Conservation (phyloP, 1,284 basidiomycete genomes). For the Hemileccinum hortonii region DNA sequence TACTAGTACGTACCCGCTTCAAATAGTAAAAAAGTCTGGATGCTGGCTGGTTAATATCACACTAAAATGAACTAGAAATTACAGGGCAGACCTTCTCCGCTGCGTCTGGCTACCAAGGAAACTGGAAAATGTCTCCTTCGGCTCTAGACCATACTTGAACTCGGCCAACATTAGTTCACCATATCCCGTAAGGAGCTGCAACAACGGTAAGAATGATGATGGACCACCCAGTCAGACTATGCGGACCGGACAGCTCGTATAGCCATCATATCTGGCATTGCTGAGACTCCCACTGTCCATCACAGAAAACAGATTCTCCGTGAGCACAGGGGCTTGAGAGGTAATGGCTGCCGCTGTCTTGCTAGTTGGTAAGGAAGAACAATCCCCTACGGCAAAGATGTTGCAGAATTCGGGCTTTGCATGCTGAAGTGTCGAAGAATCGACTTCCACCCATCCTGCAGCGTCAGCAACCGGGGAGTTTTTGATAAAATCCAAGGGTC, state of each 20-base stretch:
- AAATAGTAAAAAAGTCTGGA: constrained; percentile 82
- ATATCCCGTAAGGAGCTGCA: constrained; percentile 78
- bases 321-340: constrained; percentile 85
- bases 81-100: constrained; percentile 51
- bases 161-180: constrained; percentile 89
- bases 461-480: constrained; percentile 75
- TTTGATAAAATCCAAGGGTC: constrained; percentile 83
- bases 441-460: constrained; percentile 86
- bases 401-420: constrained; percentile 77
- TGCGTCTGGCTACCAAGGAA: constrained; percentile 71
- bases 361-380: constrained; percentile 87
- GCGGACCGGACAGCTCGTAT: constrained; percentile 80
- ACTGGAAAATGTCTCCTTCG: constrained; percentile 80
- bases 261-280: constrained; percentile 74
- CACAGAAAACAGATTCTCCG: constrained; percentile 82
- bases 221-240: not conserved
- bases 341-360: constrained; percentile 97
- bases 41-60: constrained; percentile 6
- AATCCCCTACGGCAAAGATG: constrained; percentile 90
- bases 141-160: constrained; percentile 83
- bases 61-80: not conserved
- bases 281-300: constrained; percentile 72
- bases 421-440: constrained; percentile 80
- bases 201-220: constrained; percentile 15
- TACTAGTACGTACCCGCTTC: constrained; percentile 64